These are phyloP conservation scores for Stellera chamaejasme DNA, from an alignment of 345 rosid species.

Conservation along the genomic window DNA sequence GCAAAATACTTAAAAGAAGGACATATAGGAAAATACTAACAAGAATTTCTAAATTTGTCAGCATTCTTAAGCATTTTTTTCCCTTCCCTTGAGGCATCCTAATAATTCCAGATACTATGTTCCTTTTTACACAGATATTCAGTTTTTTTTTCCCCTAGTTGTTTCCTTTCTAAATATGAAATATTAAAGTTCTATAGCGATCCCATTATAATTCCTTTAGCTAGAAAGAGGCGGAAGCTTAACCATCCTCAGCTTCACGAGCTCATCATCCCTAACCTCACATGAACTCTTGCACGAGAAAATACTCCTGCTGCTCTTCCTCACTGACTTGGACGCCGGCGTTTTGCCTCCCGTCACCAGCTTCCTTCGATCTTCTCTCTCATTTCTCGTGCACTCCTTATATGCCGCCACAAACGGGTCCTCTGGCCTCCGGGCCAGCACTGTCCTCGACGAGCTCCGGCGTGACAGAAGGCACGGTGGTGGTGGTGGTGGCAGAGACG, in stretches of 20 bases:
- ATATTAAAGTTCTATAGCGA: background rate
- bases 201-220: constrained; percentile 11
- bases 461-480: constrained; percentile 26
- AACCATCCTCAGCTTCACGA: constrained; percentile 16
- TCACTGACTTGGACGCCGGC: constrained; percentile 7
- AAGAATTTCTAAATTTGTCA: too few relatives aligned
- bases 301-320: constrained; percentile 19
- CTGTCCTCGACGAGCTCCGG: constrained; percentile 33
- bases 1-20: too few relatives aligned
- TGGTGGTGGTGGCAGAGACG: constrained; percentile 40
- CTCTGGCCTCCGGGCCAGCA: constrained; percentile 29
- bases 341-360: constrained; percentile 14
- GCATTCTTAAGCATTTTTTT: too few relatives aligned
- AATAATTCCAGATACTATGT: too few relatives aligned
- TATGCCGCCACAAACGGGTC: constrained; percentile 65
- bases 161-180: too few relatives aligned
- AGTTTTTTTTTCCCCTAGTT: too few relatives aligned
- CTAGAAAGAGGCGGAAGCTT: constrained; percentile 39
- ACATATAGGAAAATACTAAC: too few relatives aligned
- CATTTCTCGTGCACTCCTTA: constrained; percentile 51
- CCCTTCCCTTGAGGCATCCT: too few relatives aligned
- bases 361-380: background rate
- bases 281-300: constrained; percentile 51
- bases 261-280: constrained; percentile 37
- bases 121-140: too few relatives aligned